These are phyloP conservation scores for Diacronema lutheri DNA, from an alignment of 78 protist genomes.

Conservation along the genomic window DNA sequence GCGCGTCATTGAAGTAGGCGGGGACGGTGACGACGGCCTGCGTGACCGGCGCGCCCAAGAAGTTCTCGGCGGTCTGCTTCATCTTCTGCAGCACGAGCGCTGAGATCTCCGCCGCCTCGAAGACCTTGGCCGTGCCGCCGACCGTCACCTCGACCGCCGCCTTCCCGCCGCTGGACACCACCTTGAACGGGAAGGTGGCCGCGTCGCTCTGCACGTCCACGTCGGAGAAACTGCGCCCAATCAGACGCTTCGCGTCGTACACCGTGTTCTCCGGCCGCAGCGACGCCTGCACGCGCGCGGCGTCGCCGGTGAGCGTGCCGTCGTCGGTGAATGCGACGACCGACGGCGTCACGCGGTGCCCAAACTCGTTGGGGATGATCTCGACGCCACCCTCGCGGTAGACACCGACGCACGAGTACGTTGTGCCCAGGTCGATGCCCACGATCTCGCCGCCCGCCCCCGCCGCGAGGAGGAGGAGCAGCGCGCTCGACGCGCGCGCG, in stretches of 20 bases:
- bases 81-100: slow-evolving; percentile 70
- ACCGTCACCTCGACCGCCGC: slow-evolving; percentile 23
- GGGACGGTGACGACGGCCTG: slow-evolving; percentile 85
- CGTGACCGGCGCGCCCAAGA: slow-evolving; percentile 70
- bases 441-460: slow-evolving; percentile 21
- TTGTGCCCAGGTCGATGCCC: slow-evolving; percentile 95
- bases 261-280: slow-evolving; percentile 93
- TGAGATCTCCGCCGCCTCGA: slow-evolving; percentile 80
- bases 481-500: too few species aligned
- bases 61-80: slow-evolving; percentile 53
- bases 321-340: slow-evolving; percentile 63
- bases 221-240: slow-evolving; percentile 81
- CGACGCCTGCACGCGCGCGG: slow-evolving; percentile 94
- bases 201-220: slow-evolving; percentile 58
- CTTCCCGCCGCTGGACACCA: slow-evolving; percentile 43
- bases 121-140: slow-evolving; percentile 18
- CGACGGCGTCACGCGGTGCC: slow-evolving; percentile 67
- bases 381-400: slow-evolving; percentile 39
- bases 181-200: slow-evolving; percentile 87
- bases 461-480: not conserved
- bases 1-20: slow-evolving; percentile 84
- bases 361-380: slow-evolving; percentile 56
- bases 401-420: slow-evolving; percentile 88
- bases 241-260: slow-evolving; percentile 90
- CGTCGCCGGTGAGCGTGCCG: slow-evolving; percentile 70